These are phyloP conservation scores for Apiotrichum mycotoxinovorans DNA, from an alignment of 1,284 basidiomycete species.

Conservation along the genomic window DNA sequence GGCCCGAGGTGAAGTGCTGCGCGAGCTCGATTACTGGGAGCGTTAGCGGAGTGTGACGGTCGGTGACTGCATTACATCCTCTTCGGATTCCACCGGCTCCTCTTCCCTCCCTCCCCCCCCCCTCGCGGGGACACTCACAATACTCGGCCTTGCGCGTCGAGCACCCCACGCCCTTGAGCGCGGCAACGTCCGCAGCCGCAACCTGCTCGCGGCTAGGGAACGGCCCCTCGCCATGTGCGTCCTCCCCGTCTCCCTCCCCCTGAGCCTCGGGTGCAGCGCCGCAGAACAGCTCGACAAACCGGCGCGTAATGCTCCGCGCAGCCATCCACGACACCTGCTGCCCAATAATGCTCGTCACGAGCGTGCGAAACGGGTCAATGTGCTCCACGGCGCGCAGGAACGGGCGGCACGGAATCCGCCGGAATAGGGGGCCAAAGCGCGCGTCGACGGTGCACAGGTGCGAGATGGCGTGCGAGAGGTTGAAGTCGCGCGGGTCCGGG, in stretches of 20 bases:
- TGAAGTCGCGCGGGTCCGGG: slow-evolving; percentile 55
- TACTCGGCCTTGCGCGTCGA: slow-evolving; percentile 82
- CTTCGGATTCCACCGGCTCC: too few species aligned
- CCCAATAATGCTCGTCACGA: slow-evolving; percentile 68
- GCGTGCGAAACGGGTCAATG: slow-evolving; percentile 54
- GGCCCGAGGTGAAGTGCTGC: slow-evolving; percentile 68
- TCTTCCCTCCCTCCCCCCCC: too few species aligned
- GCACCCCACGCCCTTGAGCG: slow-evolving; percentile 67
- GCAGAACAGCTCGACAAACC: slow-evolving; percentile 72
- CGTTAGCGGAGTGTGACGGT: neutral
- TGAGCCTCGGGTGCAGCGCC: slow-evolving; percentile 43
- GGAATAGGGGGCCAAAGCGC: slow-evolving; percentile 68
- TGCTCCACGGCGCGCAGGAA: slow-evolving; percentile 20
- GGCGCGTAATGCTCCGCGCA: slow-evolving; percentile 78
- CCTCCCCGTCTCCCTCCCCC: slow-evolving; percentile 8
- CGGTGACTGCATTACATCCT: too few species aligned
- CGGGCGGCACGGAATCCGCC: slow-evolving; percentile 34
- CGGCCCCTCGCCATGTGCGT: slow-evolving; percentile 25
- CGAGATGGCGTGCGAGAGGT: slow-evolving; percentile 65
- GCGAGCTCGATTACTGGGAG: slow-evolving; percentile 69
- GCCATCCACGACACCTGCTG: slow-evolving; percentile 92
- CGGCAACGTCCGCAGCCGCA: slow-evolving; percentile 57
- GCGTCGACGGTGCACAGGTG: slow-evolving; percentile 67
- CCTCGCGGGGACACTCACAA: too few species aligned
- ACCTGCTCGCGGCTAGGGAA: slow-evolving; percentile 73